A percentile compares a stretch with the other conserved stretches of the same genome.
Conservation (phyloP, 2,329 filamentous ascomycete species). For the Ophiostoma ulmi region DNA sequence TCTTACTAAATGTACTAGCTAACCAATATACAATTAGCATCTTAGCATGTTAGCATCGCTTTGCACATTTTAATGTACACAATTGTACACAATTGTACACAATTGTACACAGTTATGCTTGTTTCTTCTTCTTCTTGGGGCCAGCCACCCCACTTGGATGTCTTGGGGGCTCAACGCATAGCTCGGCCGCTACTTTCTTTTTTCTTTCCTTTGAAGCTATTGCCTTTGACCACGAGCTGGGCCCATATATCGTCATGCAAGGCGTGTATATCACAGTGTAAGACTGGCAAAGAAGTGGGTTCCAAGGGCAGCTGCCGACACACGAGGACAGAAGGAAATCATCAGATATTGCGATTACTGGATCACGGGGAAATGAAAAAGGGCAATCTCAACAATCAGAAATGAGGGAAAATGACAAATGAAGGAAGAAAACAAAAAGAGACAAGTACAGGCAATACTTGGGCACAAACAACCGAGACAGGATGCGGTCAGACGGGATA, state of each 20-base stretch:
- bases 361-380: constrained; percentile 8
- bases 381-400: not conserved
- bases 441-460: not conserved
- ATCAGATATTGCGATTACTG: not conserved
- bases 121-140: not conserved
- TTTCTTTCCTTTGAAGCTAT: not conserved
- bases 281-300: constrained; percentile 1
- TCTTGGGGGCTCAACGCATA: constrained; percentile 6
- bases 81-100: not conserved
- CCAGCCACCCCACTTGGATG: not conserved
- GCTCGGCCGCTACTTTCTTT: not conserved
- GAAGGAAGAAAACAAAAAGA: not conserved
- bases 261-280: constrained; percentile 13
- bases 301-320: not conserved
- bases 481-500: not conserved
- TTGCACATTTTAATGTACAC: constrained; percentile 4
- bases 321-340: not conserved
- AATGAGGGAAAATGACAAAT: not conserved
- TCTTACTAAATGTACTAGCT: not conserved
- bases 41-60: not conserved
- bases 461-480: not conserved
- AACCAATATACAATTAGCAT: not conserved
- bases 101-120: not conserved
- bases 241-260: constrained; percentile 12
- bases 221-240: constrained; percentile 5